phyloP scores from a whole-genome alignment of 768 basidiomycete genomes.

The Brasilioporus rufonigricans region DNA sequence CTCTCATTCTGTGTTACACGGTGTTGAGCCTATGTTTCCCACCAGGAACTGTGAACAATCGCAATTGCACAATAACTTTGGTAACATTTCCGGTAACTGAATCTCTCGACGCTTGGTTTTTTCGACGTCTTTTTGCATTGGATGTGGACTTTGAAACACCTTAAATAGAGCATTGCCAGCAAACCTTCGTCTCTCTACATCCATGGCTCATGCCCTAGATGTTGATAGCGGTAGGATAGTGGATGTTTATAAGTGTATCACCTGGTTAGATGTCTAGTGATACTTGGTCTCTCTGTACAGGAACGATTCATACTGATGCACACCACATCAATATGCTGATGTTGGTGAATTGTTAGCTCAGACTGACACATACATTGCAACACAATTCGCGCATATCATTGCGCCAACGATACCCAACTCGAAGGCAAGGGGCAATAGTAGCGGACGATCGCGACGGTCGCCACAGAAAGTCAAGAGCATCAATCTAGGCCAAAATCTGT shows the following conservation, averaged over 20 bases:
- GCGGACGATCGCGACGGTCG: too few relatives aligned
- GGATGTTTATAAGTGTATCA: background rate
- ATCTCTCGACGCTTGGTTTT: conserved; percentile 8
- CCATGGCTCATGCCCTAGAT: background rate
- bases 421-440: too few relatives aligned
- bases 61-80: background rate
- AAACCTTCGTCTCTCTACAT: background rate
- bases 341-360: background rate
- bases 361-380: too few relatives aligned
- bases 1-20: background rate
- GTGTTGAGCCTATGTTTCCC: background rate
- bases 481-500: too few relatives aligned
- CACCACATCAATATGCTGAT: background rate
- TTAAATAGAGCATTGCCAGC: conserved; percentile 14
- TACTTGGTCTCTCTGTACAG: background rate
- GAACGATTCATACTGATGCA: background rate
- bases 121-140: conserved; percentile 10
- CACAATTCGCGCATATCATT: too few relatives aligned
- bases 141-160: conserved; percentile 18
- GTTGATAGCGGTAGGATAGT: conserved; percentile 4
- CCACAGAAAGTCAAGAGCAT: too few relatives aligned
- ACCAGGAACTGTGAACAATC: conserved; percentile 32
- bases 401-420: too few relatives aligned
- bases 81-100: conserved; percentile 2
- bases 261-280: background rate